Base-by-base conservation (phyloP, 306 rosid species). In the Cucurbita pepo region DNA sequence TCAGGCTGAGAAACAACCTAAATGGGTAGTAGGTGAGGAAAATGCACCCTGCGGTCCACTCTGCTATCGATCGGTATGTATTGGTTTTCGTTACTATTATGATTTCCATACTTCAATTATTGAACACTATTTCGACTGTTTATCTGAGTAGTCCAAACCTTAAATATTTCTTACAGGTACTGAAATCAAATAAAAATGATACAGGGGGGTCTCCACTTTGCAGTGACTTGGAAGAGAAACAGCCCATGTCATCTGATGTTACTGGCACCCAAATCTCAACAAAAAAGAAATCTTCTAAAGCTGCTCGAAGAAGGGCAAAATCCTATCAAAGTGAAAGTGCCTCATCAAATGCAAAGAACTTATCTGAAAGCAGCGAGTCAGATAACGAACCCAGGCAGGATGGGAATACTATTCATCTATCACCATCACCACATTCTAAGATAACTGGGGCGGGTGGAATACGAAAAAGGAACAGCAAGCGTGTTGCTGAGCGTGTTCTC, bases 321-420 rank as follows among this genome's bases (percentile, higher is more conserved):
- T 79, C 85, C 73, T 81, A 79, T 77, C 97, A 83, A 79, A 91
- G 95, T 86, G 99, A 89, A 86, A 88, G 96, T 77, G 92, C 96
- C 83, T 91, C 99, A 59, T 95, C 99, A 62, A 91, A 89, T 79
- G 96, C 91, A 47, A 91, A 85, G 79, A 88, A 84, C 79, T 78
- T 89, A 56, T 89, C 91, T 21, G 97, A 91, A 82, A 91, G 99
- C 85, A 91, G 96, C 55, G 99, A 86, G 89, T 95, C 99, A 6
- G 99, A 95, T 80, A 85, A 83, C 85, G 99, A 88, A 79, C 82
- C 80, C 10, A 89, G 89, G 75, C 83, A 86, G 76, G 95, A 86
- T 53, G 75, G 76, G 61, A 76, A 75, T 78, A 67, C 85, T 60
- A 79, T 77, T 67, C 88, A 84, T 78, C 88, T 75, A 13, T 78